Percentiles rank a stretch among this genome's conserved stretches.
Conservation (phyloP, 495 filamentous ascomycete genomes). For the Parathielavia appendiculata region DNA sequence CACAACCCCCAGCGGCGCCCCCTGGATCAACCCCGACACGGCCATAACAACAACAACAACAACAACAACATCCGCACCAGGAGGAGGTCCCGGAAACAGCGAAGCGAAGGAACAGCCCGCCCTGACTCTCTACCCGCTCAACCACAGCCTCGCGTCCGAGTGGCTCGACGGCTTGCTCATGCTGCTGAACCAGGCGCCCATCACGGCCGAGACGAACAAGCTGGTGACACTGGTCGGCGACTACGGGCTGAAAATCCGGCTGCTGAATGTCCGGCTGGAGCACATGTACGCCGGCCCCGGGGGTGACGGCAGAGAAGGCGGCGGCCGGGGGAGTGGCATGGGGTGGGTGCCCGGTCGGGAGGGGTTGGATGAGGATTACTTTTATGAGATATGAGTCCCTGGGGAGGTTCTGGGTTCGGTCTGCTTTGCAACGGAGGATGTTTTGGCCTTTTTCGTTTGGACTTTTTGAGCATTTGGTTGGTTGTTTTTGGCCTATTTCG, state of each 20-base stretch:
- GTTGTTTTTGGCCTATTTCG: too few species aligned
- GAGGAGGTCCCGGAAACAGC: background rate
- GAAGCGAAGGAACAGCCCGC: constrained; percentile 54
- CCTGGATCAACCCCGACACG: background rate
- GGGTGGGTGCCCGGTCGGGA: constrained; percentile 56
- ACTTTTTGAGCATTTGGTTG: too few species aligned
- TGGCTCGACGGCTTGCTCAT: constrained; percentile 96
- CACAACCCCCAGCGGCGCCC: background rate
- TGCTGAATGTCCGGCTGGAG: constrained; percentile 89
- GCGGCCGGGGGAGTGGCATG: constrained; percentile 7
- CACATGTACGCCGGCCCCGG: constrained; percentile 55
- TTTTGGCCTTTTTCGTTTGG: too few species aligned
- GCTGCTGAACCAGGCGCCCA: constrained; percentile 89
- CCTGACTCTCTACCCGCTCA: constrained; percentile 74
- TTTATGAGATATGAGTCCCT: constrained; percentile 49
- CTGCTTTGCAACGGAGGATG: too few species aligned
- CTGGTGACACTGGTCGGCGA: constrained; percentile 77
- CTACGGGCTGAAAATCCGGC: constrained; percentile 86
- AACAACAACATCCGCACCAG: background rate
- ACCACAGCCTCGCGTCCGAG: constrained; percentile 81
- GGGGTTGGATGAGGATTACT: constrained; percentile 64
- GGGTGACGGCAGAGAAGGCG: constrained; percentile 16
- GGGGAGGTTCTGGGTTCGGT: too few species aligned
- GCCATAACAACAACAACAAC: background rate
- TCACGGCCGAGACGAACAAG: constrained; percentile 92